A percentile compares a stretch with the other conserved stretches of the same genome.
These are phyloP conservation scores for Lasiodiplodia theobromae DNA, from an alignment of 2,329 filamentous ascomycete species.

Conservation along the genomic window DNA sequence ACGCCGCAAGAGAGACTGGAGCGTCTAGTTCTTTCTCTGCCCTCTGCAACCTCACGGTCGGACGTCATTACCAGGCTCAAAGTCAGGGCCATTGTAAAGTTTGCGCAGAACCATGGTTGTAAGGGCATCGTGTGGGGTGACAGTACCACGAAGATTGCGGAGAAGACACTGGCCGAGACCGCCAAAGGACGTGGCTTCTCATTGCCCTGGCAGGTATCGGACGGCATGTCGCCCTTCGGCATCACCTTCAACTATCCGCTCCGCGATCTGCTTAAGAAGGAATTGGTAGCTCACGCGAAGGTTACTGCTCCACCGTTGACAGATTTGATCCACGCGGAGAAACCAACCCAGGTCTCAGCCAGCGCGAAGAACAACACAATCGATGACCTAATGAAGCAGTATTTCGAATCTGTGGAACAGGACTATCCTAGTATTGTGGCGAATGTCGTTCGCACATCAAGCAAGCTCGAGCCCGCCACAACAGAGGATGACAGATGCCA, in stretches of 20 bases:
- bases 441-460: conserved; percentile 93
- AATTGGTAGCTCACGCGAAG: conserved; percentile 72
- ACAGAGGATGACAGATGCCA: conserved; percentile 59
- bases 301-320: conserved; percentile 61
- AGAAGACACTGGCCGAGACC: conserved; percentile 83
- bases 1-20: conserved; percentile 43
- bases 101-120: conserved; percentile 67
- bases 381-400: conserved; percentile 86
- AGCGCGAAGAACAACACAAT: conserved; percentile 84
- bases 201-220: conserved; percentile 80
- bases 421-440: conserved; percentile 91
- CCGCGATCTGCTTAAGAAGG: conserved; percentile 83
- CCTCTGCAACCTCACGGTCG: conserved; percentile 75
- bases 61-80: conserved; percentile 77
- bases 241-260: conserved; percentile 78
- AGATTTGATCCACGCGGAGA: conserved; percentile 49
- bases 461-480: conserved; percentile 69
- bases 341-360: conserved; percentile 49
- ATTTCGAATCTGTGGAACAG: conserved; percentile 84
- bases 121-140: conserved; percentile 81
- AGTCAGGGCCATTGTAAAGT: conserved; percentile 72
- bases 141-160: conserved; percentile 86
- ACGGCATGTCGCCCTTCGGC: conserved; percentile 69
- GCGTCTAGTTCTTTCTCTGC: conserved; percentile 67
- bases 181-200: conserved; percentile 89